Evolutionary conservation across 495 filamentous ascomycete species (phyloP), one percentile per base, ranked within the genome.

Genomic region (Aspergillus leporis): DNA sequence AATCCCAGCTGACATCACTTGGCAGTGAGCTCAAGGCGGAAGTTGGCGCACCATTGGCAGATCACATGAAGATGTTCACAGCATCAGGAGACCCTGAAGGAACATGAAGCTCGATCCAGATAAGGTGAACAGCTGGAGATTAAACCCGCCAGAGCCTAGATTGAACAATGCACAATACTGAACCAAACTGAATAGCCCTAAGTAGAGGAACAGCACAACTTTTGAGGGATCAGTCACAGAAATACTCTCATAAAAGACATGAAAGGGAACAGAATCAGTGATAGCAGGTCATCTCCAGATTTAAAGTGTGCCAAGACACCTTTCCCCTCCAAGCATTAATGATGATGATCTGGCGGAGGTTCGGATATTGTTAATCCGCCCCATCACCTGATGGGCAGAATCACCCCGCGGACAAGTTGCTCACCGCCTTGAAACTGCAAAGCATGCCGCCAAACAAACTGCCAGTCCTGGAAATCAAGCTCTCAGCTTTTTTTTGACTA

Each of bases 401-500:
- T 23, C 60, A 65, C 67, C 67, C 67, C 67, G 67, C 67, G 56
- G 55, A 51, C 56, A 18, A 13, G 45, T 25, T 32, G 10, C 45
- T 70, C 67, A 70, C 67, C 67, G 67, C 67, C 67, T 58, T 40
- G 45, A 54, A 62, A 55, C 63, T 61, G 61, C 65, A 64, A 63
- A 66, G 64, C 64, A 64, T 58, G 60, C 59, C 56, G 62, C 43
- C 70, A 70, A 70, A 73, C 68, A 73, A 73, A 70, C 62, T 73
- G 64, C 70, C 70, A 47, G 60, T 64, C 64, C 68, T 55, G 65
- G 70, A 70, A 61, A 61, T 56, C 52, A 55, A 62, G 61, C 61
- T 67, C 58, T 34, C 40, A 46, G 51, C 53, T 58, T 61, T 63
- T 61, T 53, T 49, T 57, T 40, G 14, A 45, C 47, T 38, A 43